These are phyloP conservation scores for Wickerhamomyces xylosicus DNA, from an alignment of 805 yeast species.

Conservation along the genomic window DNA sequence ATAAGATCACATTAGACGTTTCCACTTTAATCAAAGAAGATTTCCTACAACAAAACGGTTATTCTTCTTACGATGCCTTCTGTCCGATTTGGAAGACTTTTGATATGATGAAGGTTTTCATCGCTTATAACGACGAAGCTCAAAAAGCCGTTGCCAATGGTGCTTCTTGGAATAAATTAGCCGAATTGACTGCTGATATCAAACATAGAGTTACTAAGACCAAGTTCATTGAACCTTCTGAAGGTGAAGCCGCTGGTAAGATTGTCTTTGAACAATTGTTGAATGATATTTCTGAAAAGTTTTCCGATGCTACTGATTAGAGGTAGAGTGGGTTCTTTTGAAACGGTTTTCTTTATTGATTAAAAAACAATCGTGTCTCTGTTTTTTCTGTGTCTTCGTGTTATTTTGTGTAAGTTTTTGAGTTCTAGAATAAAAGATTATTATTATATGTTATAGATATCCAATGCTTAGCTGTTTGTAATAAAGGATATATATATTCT, in stretches of 20 bases:
- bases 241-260: conserved; percentile 72
- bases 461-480: too few relatives aligned
- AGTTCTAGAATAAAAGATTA: too few relatives aligned
- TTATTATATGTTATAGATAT: too few relatives aligned
- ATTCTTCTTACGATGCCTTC: conserved; percentile 95
- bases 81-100: conserved; percentile 99
- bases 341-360: neutral
- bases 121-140: conserved; percentile 90
- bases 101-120: conserved; percentile 95
- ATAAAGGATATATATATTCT: too few relatives aligned
- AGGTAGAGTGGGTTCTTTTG: too few relatives aligned
- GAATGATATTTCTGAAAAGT: conserved; percentile 72
- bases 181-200: conserved; percentile 83
- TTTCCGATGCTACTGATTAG: conserved; percentile 64
- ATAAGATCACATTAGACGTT: conserved; percentile 93
- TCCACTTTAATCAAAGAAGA: conserved; percentile 90
- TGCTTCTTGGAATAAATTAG: conserved; percentile 85
- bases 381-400: too few relatives aligned
- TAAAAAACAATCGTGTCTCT: too few relatives aligned
- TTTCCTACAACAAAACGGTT: conserved; percentile 98
- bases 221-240: conserved; percentile 91
- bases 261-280: conserved; percentile 71
- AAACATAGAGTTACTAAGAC: conserved; percentile 91
- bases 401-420: too few relatives aligned
- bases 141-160: conserved; percentile 94